Conservation (phyloP, 2,329 filamentous ascomycete species). For the Monilinia vaccinii-corymbosi region DNA sequence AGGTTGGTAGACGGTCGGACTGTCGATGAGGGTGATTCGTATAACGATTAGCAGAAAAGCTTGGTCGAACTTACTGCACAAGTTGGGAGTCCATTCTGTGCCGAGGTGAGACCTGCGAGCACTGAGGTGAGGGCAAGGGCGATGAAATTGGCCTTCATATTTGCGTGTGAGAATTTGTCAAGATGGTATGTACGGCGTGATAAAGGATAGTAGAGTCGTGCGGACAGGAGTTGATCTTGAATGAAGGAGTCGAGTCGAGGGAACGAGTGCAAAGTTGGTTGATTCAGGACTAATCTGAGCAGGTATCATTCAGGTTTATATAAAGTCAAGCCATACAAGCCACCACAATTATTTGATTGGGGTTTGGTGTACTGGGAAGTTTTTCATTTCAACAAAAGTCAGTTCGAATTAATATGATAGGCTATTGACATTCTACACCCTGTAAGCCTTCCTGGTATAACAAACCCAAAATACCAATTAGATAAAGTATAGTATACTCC, state of each 20-base stretch:
- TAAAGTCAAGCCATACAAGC: background rate
- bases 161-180: background rate
- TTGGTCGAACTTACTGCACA: slow-evolving; percentile 43
- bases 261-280: background rate
- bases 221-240: background rate
- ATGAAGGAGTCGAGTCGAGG: background rate
- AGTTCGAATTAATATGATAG: background rate
- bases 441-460: background rate
- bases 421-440: background rate
- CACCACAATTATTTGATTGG: background rate
- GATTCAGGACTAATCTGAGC: background rate
- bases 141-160: slow-evolving; percentile 14
- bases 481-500: no score
- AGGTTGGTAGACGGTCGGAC: background rate
- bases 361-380: background rate
- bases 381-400: background rate
- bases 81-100: slow-evolving; percentile 39
- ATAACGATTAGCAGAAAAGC: background rate
- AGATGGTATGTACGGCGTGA: background rate
- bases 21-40: background rate
- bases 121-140: slow-evolving; percentile 38
- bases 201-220: background rate
- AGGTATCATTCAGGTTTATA: background rate
- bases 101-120: slow-evolving; percentile 43
- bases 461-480: no score